A percentile compares a stretch with the other conserved stretches of the same genome.
phyloP scores from a whole-genome alignment of 257 asterid genomes.

The Ehretia macrophylla region DNA sequence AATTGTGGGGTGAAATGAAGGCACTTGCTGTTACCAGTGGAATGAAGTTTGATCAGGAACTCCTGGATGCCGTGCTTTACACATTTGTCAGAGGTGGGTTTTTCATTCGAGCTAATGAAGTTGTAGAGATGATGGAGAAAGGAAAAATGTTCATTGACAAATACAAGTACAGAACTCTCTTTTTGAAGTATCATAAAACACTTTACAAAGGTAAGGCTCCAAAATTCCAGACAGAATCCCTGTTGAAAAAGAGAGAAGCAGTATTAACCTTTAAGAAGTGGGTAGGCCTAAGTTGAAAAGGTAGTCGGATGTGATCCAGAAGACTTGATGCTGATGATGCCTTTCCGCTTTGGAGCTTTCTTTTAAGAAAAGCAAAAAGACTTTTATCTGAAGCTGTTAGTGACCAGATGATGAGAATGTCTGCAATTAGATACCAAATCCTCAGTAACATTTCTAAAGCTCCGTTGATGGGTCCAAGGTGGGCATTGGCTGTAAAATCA shows the following conservation, averaged over 20 bases:
- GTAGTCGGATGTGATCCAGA: not conserved
- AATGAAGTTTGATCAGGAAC: constrained; percentile 78
- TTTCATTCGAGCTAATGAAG: constrained; percentile 77
- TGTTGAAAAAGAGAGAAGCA: constrained; percentile 72
- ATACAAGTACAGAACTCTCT: constrained; percentile 73
- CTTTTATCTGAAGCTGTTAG: not conserved
- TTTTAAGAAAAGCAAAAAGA: not conserved
- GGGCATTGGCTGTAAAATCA: not conserved
- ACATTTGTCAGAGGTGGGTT: constrained; percentile 90
- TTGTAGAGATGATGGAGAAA: constrained; percentile 73
- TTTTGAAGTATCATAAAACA: constrained; percentile 77
- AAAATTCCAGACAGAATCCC: constrained; percentile 76
- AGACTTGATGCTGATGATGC: not conserved
- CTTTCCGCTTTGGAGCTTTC: not conserved
- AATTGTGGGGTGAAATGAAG: constrained; percentile 96
- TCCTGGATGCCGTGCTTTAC: constrained; percentile 81
- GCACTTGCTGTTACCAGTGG: constrained; percentile 48
- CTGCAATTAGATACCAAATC: not conserved
- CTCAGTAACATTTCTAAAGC: not conserved
- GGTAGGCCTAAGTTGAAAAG: constrained; percentile 59
- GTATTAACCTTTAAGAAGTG: constrained; percentile 74
- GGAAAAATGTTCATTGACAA: constrained; percentile 74
- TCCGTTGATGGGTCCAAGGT: not conserved
- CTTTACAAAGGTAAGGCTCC: constrained; percentile 73
- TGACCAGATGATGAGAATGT: not conserved